These are phyloP conservation scores for Xerocomus minutiporus DNA, from an alignment of 1,284 basidiomycete species.

Conservation along the genomic window DNA sequence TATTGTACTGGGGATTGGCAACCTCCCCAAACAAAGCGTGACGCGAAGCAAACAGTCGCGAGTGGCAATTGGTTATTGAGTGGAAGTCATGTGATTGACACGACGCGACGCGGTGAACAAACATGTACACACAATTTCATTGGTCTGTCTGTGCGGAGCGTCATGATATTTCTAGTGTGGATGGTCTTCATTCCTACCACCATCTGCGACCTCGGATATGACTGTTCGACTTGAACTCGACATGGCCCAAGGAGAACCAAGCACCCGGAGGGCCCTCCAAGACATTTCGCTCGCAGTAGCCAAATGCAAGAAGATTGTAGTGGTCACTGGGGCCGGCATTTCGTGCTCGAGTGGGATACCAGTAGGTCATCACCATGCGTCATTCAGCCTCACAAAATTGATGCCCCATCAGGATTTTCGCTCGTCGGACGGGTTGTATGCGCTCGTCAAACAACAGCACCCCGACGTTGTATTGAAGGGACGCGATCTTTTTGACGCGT, in stretches of 20 bases:
- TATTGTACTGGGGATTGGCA: conserved; percentile 13
- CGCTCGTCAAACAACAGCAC: conserved; percentile 80
- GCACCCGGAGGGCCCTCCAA: conserved; percentile 53
- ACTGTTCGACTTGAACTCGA: conserved; percentile 54
- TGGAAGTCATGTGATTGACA: conserved; percentile 33
- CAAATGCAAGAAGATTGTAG: conserved; percentile 79
- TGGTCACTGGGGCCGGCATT: conserved; percentile 89
- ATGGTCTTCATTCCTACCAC: conserved; percentile 11
- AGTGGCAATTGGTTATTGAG: neutral
- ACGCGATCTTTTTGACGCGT: conserved; percentile 85
- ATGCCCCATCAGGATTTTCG: conserved; percentile 72
- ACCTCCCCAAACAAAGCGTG: too few relatives aligned
- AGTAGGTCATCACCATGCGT: conserved; percentile 43
- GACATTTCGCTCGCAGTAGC: conserved; percentile 73
- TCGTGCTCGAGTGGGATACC: conserved; percentile 92
- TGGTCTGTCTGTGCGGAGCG: conserved; percentile 18
- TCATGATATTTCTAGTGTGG: conserved; percentile 20
- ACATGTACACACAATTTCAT: conserved; percentile 30
- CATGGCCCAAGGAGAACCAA: conserved; percentile 41
- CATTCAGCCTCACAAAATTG: neutral
- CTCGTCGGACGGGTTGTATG: conserved; percentile 84
- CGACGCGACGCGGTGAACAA: conserved; percentile 34
- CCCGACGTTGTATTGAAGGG: conserved; percentile 82
- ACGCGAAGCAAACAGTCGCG: too few relatives aligned
- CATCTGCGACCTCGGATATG: conserved; percentile 37